Percentiles rank a stretch among this genome's conserved stretches.
Conservation (phyloP, 805 yeast species). For the Candida rishiriensis region DNA sequence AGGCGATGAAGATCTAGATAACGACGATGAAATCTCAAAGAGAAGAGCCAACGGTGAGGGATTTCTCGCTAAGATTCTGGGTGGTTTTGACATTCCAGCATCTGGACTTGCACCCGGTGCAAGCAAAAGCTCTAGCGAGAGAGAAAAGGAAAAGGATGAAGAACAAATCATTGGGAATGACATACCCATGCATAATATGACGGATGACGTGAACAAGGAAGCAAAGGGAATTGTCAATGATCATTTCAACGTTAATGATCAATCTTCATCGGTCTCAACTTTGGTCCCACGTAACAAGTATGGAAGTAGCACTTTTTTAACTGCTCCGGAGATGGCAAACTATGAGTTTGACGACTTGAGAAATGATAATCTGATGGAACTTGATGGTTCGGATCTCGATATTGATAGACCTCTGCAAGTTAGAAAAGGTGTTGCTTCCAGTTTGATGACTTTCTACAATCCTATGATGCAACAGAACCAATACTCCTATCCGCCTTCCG, state of each 20-base stretch:
- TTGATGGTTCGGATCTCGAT: slow-evolving; percentile 48
- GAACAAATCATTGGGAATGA: slow-evolving; percentile 24
- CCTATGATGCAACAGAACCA: slow-evolving; percentile 27
- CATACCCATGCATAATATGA: slow-evolving; percentile 40
- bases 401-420: slow-evolving; percentile 47
- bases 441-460: slow-evolving; percentile 68
- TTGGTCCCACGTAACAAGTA: slow-evolving; percentile 5
- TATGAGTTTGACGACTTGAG: slow-evolving; percentile 28
- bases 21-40: neutral
- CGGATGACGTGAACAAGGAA: slow-evolving; percentile 41
- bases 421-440: slow-evolving; percentile 82
- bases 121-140: slow-evolving; percentile 16
- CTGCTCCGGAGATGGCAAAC: slow-evolving; percentile 32
- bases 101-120: slow-evolving; percentile 17
- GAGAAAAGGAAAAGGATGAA: slow-evolving; percentile 38
- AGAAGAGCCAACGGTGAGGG: slow-evolving; percentile 3
- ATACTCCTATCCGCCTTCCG: slow-evolving; percentile 7
- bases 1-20: neutral
- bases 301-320: slow-evolving; percentile 8
- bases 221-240: slow-evolving; percentile 51
- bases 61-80: slow-evolving; percentile 8
- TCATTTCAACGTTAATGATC: slow-evolving; percentile 35
- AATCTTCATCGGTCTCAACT: slow-evolving; percentile 11
- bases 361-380: slow-evolving; percentile 31
- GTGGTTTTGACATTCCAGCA: slow-evolving; percentile 9